These are phyloP conservation scores for Chlamydomonas urium DNA, from an alignment of 139 green algal species.

Conservation along the genomic window DNA sequence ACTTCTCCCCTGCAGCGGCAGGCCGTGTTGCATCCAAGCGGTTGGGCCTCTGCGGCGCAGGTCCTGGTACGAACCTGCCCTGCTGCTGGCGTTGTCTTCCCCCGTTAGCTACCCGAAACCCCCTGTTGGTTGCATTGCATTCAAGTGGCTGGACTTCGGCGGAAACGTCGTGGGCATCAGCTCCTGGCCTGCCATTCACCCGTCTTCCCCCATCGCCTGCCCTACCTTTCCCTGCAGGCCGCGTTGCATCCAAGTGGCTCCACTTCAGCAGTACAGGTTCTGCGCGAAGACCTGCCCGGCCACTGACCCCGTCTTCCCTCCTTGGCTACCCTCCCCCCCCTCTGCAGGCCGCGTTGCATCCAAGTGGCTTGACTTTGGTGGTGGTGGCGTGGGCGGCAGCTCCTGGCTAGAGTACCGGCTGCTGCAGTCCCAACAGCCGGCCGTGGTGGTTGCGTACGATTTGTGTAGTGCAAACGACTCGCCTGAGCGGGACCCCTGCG, in stretches of 20 bases:
- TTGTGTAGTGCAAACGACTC: slow-evolving; percentile 60
- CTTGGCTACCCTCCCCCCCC: too few species aligned
- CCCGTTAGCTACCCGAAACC: too few species aligned
- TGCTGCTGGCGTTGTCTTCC: too few species aligned
- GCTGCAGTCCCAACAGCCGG: slow-evolving; percentile 1
- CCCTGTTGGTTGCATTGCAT: slow-evolving; percentile 17
- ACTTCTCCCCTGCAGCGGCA: too few species aligned
- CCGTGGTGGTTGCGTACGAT: slow-evolving; percentile 44
- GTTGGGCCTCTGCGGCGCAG: too few species aligned
- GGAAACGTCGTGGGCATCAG: slow-evolving; percentile 30
- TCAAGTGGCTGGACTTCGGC: slow-evolving; percentile 86
- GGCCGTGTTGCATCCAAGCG: too few species aligned
- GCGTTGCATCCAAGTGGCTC: too few species aligned
- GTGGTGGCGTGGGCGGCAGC: slow-evolving; percentile 24
- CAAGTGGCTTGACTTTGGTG: slow-evolving; percentile 85
- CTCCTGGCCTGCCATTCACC: slow-evolving; percentile 33
- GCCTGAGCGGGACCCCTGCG: slow-evolving; percentile 60
- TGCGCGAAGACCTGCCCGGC: too few species aligned
- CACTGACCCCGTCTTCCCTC: too few species aligned
- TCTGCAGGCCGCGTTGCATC: slow-evolving; percentile 18
- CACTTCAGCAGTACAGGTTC: too few species aligned
- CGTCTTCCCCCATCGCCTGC: background rate
- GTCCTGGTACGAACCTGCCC: too few species aligned
- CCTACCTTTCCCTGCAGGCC: too few species aligned
- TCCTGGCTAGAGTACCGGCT: slow-evolving; percentile 66